phyloP scores from a whole-genome alignment of 495 filamentous ascomycete species.

The Terfezia claveryi region DNA sequence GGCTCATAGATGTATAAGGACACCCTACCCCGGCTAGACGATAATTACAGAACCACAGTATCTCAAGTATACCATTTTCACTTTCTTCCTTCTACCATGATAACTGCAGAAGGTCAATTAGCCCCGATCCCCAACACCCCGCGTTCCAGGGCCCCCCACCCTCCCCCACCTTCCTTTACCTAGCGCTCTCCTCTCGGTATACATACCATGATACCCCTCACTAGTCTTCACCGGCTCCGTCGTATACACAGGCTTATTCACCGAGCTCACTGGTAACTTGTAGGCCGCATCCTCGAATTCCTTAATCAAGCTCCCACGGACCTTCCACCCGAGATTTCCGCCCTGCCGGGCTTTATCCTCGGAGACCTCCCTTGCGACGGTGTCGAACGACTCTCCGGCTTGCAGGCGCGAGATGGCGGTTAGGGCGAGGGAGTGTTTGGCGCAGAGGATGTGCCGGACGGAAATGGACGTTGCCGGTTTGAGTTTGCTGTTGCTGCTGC shows the following conservation, averaged over 20 bases:
- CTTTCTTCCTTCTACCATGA: conserved; percentile 18
- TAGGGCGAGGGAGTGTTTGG: conserved; percentile 14
- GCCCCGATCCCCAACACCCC: conserved; percentile 1
- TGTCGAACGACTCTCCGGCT: conserved; percentile 15
- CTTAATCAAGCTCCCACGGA: conserved; percentile 12
- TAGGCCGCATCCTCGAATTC: conserved; percentile 17
- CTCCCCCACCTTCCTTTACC: too few species aligned
- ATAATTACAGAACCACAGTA: too few species aligned
- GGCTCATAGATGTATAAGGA: too few species aligned
- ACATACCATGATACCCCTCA: conserved; percentile 18
- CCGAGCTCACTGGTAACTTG: conserved; percentile 11
- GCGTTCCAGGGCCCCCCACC: not conserved
- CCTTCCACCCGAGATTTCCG: conserved; percentile 18
- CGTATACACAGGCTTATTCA: conserved; percentile 16
- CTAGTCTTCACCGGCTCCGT: conserved; percentile 14
- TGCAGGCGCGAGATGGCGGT: conserved; percentile 12
- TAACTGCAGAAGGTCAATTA: not conserved
- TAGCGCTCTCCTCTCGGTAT: not conserved
- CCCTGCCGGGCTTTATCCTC: conserved; percentile 18
- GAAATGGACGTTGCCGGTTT: conserved; percentile 16
- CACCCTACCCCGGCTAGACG: too few species aligned
- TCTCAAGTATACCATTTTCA: not conserved
- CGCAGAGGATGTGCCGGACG: conserved; percentile 19
- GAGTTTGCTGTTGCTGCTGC: conserved; percentile 5
- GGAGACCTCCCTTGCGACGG: conserved; percentile 13